Evolutionary conservation across 2,329 filamentous ascomycete species (phyloP), one percentile per base, ranked within the genome.

Genomic region (Epichloe baconii): DNA sequence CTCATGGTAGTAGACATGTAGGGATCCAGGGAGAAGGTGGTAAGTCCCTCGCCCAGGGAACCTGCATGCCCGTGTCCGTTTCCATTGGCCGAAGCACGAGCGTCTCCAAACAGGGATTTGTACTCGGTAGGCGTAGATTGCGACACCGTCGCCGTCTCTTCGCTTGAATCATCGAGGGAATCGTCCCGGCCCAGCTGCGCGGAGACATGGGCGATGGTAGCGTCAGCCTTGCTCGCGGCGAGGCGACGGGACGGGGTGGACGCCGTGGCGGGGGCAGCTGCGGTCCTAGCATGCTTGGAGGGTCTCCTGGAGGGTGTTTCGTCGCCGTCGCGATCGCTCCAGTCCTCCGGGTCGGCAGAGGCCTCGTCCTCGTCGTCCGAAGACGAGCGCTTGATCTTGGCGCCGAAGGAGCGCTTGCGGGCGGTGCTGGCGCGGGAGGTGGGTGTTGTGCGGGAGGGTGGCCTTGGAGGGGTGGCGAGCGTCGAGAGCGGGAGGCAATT

Each of bases 241-340:
- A 56, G 55, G 52, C 66, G 66, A 49, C 61, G 61, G 5, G 64
- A 60, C 17, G 61, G 60, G 23, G 56, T 57, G 48, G 51, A 55
- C 2, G 57, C 56, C 57, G 53, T 57, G 52, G 49, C 55, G 55
- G 31, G 63, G 55, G 49, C 54, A 3, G 21, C 55, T 21, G 55
- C 56, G 21, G 52, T 47, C 57, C 62, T 65, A 11, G 54, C 42
- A 5, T 44, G 46, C 47, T 49, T 47, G 44, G 34, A 7, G 23
- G 36, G 37, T n/a, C 62, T 59, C 62, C 70, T 71, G 21, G 65
- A 67, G 2, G 68, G 68, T 2, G 68, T 71, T 68, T 70, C 23
- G 12, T 37, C 44, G n/a, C 65, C 61, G 23, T 69, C 61, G 26
- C 19, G 3, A 4, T 47, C 52, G 44, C 46, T 52, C 45, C 40